Conservation (phyloP, 208 protist species). For the Acanthamoeba polyphaga region DNA sequence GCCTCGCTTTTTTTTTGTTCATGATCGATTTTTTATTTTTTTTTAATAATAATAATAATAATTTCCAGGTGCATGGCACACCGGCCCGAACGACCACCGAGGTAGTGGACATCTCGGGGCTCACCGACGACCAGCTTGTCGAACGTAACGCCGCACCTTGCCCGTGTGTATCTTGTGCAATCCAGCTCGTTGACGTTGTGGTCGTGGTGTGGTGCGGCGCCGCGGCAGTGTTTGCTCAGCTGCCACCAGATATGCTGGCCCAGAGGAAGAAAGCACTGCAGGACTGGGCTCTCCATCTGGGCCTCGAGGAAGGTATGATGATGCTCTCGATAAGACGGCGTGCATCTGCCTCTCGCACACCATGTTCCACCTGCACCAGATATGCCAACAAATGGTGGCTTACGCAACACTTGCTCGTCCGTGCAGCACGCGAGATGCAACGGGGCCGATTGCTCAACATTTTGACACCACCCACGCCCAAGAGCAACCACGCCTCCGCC, state of each 20-base stretch:
- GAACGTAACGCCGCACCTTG: background rate
- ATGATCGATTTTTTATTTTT: background rate
- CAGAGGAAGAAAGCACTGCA: slow-evolving; percentile 30
- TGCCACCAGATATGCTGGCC: slow-evolving; percentile 11
- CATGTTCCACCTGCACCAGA: no score
- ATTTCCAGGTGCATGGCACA: background rate
- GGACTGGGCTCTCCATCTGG: slow-evolving; percentile 45
- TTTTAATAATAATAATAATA: background rate
- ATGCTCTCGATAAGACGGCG: no score
- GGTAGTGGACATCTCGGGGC: slow-evolving; percentile 20
- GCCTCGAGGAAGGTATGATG: slow-evolving; percentile 29
- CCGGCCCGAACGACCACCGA: background rate
- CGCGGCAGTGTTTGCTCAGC: background rate
- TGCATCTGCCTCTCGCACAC: no score
- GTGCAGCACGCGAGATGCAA: slow-evolving; percentile 38
- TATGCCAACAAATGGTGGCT: background rate
- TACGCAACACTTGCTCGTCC: no score
- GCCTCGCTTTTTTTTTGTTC: background rate
- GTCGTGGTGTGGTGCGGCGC: background rate
- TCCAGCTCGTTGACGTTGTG: background rate
- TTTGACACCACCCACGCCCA: background rate
- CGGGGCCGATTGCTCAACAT: slow-evolving; percentile 33
- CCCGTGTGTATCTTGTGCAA: background rate
- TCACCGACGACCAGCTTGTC: slow-evolving; percentile 39
- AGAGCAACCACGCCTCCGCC: background rate